A percentile compares a stretch with the other conserved stretches of the same genome.
phyloP scores from a whole-genome alignment of 2,329 filamentous ascomycete species.

The Neopestalotiopsis rosae region DNA sequence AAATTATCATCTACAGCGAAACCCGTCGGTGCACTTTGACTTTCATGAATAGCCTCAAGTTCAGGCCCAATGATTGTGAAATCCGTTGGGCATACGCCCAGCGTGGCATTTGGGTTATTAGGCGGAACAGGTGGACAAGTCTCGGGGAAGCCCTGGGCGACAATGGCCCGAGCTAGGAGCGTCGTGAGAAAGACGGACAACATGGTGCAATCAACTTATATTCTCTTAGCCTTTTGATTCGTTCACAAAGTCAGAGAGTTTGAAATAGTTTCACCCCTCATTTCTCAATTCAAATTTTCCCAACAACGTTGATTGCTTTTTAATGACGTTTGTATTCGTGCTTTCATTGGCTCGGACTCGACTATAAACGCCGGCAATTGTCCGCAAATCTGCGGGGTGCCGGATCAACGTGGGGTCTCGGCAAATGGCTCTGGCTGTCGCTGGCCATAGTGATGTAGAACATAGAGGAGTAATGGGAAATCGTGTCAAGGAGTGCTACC shows the following conservation, averaged over 20 bases:
- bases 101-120: not conserved
- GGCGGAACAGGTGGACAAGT: conserved; percentile 2
- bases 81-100: conserved; percentile 27
- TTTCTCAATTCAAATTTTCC: not conserved
- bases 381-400: not conserved
- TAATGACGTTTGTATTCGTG: not conserved
- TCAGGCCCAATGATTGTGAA: conserved; percentile 40
- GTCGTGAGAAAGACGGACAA: not conserved
- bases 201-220: not conserved
- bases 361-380: conserved; percentile 1
- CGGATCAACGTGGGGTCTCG: not conserved
- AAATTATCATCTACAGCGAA: conserved; percentile 42
- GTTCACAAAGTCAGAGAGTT: not conserved
- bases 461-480: no score
- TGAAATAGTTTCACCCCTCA: not conserved
- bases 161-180: not conserved
- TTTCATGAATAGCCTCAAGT: conserved; percentile 44
- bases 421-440: not conserved
- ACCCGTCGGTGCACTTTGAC: conserved; percentile 41
- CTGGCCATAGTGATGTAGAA: no score
- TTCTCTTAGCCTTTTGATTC: not conserved
- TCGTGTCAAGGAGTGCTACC: no score
- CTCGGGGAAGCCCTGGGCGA: conserved; percentile 8
- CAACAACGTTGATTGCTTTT: not conserved
- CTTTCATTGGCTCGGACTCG: not conserved